A percentile compares a stretch with the other conserved stretches of the same genome.
Conservation (phyloP, 768 basidiomycete genomes). For the Naganishia friedmannii region DNA sequence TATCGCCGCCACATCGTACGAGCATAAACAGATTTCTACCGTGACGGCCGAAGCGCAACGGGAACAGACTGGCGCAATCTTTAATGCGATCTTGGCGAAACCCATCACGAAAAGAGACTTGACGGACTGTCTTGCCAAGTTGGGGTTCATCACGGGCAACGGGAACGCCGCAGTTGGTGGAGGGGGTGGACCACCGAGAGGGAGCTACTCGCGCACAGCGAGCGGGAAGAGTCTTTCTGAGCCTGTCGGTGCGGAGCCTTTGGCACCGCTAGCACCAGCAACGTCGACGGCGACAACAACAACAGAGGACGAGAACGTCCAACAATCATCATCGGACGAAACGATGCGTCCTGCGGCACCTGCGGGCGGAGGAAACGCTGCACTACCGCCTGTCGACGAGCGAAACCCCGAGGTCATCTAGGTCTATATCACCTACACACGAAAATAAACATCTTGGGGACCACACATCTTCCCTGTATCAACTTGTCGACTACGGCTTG, state of each 20-base stretch:
- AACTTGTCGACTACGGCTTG: neutral
- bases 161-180: constrained; percentile 1
- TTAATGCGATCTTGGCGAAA: constrained; percentile 65
- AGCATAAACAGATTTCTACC: constrained; percentile 39
- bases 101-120: constrained; percentile 85
- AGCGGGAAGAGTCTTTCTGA: constrained; percentile 4
- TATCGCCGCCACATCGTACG: constrained; percentile 51
- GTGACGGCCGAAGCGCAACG: constrained; percentile 25
- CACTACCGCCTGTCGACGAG: neutral
- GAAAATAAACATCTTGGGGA: neutral
- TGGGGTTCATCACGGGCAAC: constrained; percentile 62
- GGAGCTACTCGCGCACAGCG: neutral
- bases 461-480: neutral
- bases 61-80: constrained; percentile 42
- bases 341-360: constrained; percentile 2
- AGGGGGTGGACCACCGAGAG: neutral
- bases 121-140: constrained; percentile 70
- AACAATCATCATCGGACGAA: constrained; percentile 10
- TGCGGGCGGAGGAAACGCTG: neutral
- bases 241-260: neutral
- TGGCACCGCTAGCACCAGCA: neutral
- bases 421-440: neutral
- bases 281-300: neutral
- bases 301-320: neutral
- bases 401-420: neutral